Evolutionary conservation across 1,139 yeast species (phyloP), one percentile per base, ranked within the genome.

Genomic region (Hyphopichia buzzinii): DNA sequence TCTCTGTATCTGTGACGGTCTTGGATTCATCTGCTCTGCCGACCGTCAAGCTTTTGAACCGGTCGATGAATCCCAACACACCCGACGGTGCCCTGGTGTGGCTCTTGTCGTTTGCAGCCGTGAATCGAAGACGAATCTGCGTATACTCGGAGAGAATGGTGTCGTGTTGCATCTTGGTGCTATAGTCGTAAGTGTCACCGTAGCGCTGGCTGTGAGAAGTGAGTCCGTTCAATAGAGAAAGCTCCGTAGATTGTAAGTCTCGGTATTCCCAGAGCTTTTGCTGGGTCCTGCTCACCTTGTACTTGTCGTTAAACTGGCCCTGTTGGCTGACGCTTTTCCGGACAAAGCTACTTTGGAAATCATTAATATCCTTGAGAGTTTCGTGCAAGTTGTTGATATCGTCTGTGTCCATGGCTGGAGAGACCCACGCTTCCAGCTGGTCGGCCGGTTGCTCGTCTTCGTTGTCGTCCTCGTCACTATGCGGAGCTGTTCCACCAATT

Each of bases 101-200:
- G 25, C 14, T 17, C 19, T 19, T 19, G 8, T 19, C 23, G 8
- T 6, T 38, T 8, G 43, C 40, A 12, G 56, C 53, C 3, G 66
- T 51, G 36, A 66, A 70, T 29, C 74, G 44, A 15, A 67, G 50
- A 26, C 74, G 45, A n/a, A 70, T 59, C 11, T 61, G 56, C 8
- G 61, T 66, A 48, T 67, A 69, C 36, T 69, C 71, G 3, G 66
- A 57, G 31, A 52, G 44, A 3, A 70, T 51, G 3, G 66, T 59
- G 40, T 70, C 74, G 40, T 67, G 59, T 39, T 66, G 72, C 26
- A 66, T 65, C 35, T 56, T 64, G 34, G 58, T 52, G 23, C 54
- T 48, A 38, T 60, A 52, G 29, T 51, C 49, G 19, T 32, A 39
- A 8, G 51, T 41, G 17, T 23, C 29, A 17, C 30, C 35, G 21